phyloP scores from a whole-genome alignment of 495 filamentous ascomycete species.

The Penicillium daleae region DNA sequence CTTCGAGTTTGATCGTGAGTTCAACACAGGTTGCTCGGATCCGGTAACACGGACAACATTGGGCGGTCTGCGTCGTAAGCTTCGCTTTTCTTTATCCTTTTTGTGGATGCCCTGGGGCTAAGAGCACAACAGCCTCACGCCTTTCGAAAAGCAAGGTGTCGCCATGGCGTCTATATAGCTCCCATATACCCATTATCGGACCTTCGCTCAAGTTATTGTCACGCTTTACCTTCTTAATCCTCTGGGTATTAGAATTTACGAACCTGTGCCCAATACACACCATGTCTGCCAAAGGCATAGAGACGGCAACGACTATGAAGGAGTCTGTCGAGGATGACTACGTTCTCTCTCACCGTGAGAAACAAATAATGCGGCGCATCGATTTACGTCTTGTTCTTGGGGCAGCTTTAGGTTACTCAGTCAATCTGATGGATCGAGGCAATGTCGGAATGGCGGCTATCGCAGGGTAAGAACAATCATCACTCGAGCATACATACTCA shows the following conservation, averaged over 20 bases:
- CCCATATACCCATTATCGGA: not conserved
- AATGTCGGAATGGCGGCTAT: constrained; percentile 60
- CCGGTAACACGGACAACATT: not conserved
- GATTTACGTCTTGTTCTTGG: constrained; percentile 59
- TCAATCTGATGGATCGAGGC: constrained; percentile 61
- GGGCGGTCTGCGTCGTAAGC: not conserved
- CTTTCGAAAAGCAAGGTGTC: not conserved
- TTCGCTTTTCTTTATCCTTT: not conserved
- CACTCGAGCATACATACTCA: constrained; percentile 11
- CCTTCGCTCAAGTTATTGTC: not conserved
- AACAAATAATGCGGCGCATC: constrained; percentile 46
- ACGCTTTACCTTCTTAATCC: not conserved
- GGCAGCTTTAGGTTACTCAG: constrained; percentile 59
- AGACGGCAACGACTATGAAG: not conserved
- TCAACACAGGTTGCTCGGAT: not conserved
- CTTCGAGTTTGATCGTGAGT: too few relatives aligned
- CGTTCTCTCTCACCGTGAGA: constrained; percentile 8
- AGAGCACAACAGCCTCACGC: not conserved
- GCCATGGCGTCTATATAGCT: not conserved
- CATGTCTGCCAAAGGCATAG: not conserved
- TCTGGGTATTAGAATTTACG: not conserved
- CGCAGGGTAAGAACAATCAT: constrained; percentile 44
- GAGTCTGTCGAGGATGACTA: constrained; percentile 1
- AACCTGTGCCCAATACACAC: not conserved
- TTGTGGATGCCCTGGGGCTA: not conserved